Evolutionary conservation across 805 yeast species (phyloP).

Genomic region (Saturnispora halmiae): DNA sequence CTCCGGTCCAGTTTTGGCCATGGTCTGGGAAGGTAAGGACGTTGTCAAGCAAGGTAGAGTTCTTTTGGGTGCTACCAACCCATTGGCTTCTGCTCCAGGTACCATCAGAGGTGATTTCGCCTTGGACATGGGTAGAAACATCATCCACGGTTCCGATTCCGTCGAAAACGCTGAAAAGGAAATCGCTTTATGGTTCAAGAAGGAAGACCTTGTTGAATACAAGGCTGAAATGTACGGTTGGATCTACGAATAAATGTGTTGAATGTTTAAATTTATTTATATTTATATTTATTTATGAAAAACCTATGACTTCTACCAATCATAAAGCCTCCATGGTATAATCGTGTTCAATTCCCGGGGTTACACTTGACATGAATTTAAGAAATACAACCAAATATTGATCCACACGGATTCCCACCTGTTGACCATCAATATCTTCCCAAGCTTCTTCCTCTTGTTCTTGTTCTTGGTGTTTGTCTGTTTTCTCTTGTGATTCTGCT

Average conservation of each 20-base stretch:
- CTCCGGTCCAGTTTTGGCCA: constrained; percentile 97
- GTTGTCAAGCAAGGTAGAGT: constrained; percentile 98
- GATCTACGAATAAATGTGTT: constrained; percentile 75
- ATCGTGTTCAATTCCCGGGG: constrained; percentile 96
- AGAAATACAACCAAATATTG: constrained; percentile 84
- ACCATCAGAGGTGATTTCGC: constrained; percentile 99
- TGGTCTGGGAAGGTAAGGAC: constrained; percentile 99
- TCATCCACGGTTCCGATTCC: constrained; percentile 98
- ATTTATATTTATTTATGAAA: neutral
- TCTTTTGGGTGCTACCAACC: constrained; percentile 98
- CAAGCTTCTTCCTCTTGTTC: constrained; percentile 18
- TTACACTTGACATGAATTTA: constrained; percentile 92
- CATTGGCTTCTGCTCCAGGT: constrained; percentile 95
- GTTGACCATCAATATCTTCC: constrained; percentile 17
- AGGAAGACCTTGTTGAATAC: constrained; percentile 91
- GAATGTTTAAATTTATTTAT: constrained; percentile 1
- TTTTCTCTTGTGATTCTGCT: constrained; percentile 23
- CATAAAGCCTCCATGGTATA: constrained; percentile 94
- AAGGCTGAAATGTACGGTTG: constrained; percentile 75
- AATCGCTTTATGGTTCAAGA: constrained; percentile 95
- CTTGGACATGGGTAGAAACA: constrained; percentile 98
- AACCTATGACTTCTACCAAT: neutral
- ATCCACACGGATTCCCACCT: constrained; percentile 62
- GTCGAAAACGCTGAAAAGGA: constrained; percentile 96
- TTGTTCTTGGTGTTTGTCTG: constrained; percentile 17